Base-by-base conservation (phyloP, 2,329 filamentous ascomycete species). In the Sphaerostilbella broomeana region DNA sequence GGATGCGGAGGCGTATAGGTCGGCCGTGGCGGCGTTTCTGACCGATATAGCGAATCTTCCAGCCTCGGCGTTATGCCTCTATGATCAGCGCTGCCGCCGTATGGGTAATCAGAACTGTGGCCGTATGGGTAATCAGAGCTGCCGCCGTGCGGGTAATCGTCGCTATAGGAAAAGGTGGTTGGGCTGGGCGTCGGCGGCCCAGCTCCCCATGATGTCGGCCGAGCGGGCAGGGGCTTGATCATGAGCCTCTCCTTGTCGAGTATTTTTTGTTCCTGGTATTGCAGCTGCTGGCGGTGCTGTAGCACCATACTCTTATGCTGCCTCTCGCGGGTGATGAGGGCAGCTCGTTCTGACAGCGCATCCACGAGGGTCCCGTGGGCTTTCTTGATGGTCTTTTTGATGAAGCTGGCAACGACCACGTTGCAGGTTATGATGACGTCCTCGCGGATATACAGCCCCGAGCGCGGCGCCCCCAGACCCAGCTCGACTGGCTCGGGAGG, bases 361-460 rank as follows among this genome's bases (percentile, higher is more conserved):
- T 82, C 77, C 3, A 90, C 83, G 4, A 94, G 70, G 3, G 73
- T 68, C 8, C 69, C 72, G 53, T 94, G 86, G 0, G 84, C 77
- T 54, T 84, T 85, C 52, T 84, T 84, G 31, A 94, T 71, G 11
- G 85, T 92, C 63, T 79, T 84, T 68, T 85, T 89, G 43, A 94
- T 84, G 54, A 94, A 94, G 6, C 67, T 64, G 0, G 79, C 72
- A 66, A 92, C 75, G 46, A 92, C 67, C 42, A 87, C 66, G 53
- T 88, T 90, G 65, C 86, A 94, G 42, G 75, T 75, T 69, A 94
- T 48, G 47, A 87, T 81, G 34, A 92, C 81, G 49, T 94, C 87
- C 66, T 94, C 87, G n/a, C 84, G 73, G 28, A 94, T 66, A 56
- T 88, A 94, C 10, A 94, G 65, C 0, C 86, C 87, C 27, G 76